Evolutionary conservation across 116 monocot genomes (phyloP).

Genomic region (Trichopus zeylanicus): DNA sequence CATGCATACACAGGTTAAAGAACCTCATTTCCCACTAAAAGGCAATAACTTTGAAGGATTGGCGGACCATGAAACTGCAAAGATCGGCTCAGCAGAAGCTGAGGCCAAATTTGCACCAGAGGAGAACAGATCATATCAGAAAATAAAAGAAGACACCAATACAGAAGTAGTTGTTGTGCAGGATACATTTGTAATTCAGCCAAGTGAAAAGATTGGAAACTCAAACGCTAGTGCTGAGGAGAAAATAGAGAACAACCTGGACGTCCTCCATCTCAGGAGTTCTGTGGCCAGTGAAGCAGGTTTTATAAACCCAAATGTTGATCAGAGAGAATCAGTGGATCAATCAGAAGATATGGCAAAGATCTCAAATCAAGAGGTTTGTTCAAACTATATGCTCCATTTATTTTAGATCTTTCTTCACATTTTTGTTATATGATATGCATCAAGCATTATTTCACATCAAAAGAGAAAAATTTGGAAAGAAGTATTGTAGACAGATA

Average conservation of each 20-base stretch:
- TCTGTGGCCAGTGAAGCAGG: not conserved
- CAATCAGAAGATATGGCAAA: not conserved
- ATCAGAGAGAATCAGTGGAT: not conserved
- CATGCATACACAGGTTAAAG: not conserved
- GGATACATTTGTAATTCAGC: not conserved
- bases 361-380: slow-evolving; percentile 1
- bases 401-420: not conserved
- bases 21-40: not conserved
- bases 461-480: not conserved
- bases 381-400: not conserved
- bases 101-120: not conserved
- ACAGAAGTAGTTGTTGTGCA: too few species aligned
- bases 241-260: not conserved
- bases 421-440: not conserved
- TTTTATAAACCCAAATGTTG: not conserved
- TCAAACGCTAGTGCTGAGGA: not conserved
- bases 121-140: not conserved
- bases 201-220: not conserved
- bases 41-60: not conserved
- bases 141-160: too few species aligned
- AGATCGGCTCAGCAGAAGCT: not conserved
- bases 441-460: not conserved
- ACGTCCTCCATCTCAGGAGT: not conserved
- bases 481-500: not conserved
- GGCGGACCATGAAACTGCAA: not conserved